phyloP scores from a whole-genome alignment of 78 protist genomes.

The Neovahlkampfia damariscottae region DNA sequence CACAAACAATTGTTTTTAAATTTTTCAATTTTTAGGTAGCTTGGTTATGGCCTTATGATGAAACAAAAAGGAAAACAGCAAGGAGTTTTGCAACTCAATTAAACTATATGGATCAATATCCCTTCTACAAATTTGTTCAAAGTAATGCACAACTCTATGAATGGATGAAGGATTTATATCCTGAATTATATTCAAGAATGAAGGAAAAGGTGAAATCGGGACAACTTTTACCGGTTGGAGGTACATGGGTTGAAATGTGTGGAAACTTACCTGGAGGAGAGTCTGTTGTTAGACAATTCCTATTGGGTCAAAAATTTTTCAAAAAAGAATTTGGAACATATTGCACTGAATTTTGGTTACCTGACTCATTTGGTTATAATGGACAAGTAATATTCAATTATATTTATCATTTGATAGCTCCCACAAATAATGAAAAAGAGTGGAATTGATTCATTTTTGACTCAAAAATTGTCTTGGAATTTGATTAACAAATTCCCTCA shows the following conservation, averaged over 20 bases:
- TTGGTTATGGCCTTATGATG: slow-evolving; percentile 67
- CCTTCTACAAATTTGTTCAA: slow-evolving; percentile 27
- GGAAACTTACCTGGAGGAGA: slow-evolving; percentile 70
- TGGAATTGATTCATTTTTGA: slow-evolving; percentile 53
- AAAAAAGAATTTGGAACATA: slow-evolving; percentile 39
- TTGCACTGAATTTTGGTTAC: slow-evolving; percentile 56
- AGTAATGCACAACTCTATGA: slow-evolving; percentile 49
- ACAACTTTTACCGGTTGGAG: slow-evolving; percentile 53
- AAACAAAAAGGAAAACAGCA: slow-evolving; percentile 38
- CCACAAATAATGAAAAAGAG: slow-evolving; percentile 53
- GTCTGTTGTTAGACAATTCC: slow-evolving; percentile 57
- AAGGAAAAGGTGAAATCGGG: slow-evolving; percentile 17
- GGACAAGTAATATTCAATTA: too few species aligned
- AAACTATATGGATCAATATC: slow-evolving; percentile 35
- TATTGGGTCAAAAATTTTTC: slow-evolving; percentile 58
- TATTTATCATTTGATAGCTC: too few species aligned
- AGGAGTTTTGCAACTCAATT: slow-evolving; percentile 2
- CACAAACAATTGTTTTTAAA: background rate
- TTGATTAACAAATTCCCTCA: slow-evolving; percentile 57
- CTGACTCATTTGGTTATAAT: slow-evolving; percentile 62
- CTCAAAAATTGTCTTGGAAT: slow-evolving; percentile 70
- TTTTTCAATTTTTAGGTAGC: slow-evolving; percentile 5
- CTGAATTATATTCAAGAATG: slow-evolving; percentile 36
- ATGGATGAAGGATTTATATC: slow-evolving; percentile 33
- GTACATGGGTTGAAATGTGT: slow-evolving; percentile 71